Conservation (phyloP, 306 rosid species). For the Datisca glomerata region DNA sequence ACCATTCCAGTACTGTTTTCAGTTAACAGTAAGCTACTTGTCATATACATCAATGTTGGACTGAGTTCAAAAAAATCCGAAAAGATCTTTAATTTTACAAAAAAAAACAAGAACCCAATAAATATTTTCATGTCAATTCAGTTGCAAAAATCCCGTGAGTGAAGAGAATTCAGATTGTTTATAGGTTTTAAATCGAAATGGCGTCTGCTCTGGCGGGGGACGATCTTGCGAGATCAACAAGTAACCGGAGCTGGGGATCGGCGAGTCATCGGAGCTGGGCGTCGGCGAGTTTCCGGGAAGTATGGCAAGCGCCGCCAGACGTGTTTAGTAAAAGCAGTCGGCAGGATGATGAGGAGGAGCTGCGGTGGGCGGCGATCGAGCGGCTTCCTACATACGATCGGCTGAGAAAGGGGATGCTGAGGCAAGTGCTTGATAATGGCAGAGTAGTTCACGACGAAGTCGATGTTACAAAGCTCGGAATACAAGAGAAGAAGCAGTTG, state of each 20-base stretch:
- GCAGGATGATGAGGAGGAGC: slow-evolving; percentile 44
- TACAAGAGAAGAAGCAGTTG: slow-evolving; percentile 32
- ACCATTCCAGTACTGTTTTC: too few species aligned
- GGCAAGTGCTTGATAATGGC: slow-evolving; percentile 40
- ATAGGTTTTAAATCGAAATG: too few species aligned
- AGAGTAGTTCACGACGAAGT: slow-evolving; percentile 36
- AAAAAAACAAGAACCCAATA: too few species aligned
- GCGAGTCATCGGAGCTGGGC: slow-evolving; percentile 32
- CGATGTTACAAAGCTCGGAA: slow-evolving; percentile 45
- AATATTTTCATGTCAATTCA: too few species aligned
- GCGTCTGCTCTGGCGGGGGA: slow-evolving; percentile 33
- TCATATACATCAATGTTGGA: too few species aligned
- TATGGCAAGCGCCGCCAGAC: slow-evolving; percentile 29
- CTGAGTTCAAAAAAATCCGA: too few species aligned
- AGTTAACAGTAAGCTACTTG: too few species aligned
- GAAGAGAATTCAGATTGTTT: neutral
- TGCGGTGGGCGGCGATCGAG: slow-evolving; percentile 82
- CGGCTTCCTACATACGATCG: slow-evolving; percentile 83
- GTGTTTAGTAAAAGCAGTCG: slow-evolving; percentile 23
- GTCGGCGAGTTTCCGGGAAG: slow-evolving; percentile 39
- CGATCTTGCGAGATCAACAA: slow-evolving; percentile 25
- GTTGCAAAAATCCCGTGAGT: too few species aligned
- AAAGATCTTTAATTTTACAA: too few species aligned
- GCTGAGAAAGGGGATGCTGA: slow-evolving; percentile 44
- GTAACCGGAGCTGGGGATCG: slow-evolving; percentile 40